Conservation (phyloP, 176 grass and related monocot species). For the Thinopyrum elongatum region DNA sequence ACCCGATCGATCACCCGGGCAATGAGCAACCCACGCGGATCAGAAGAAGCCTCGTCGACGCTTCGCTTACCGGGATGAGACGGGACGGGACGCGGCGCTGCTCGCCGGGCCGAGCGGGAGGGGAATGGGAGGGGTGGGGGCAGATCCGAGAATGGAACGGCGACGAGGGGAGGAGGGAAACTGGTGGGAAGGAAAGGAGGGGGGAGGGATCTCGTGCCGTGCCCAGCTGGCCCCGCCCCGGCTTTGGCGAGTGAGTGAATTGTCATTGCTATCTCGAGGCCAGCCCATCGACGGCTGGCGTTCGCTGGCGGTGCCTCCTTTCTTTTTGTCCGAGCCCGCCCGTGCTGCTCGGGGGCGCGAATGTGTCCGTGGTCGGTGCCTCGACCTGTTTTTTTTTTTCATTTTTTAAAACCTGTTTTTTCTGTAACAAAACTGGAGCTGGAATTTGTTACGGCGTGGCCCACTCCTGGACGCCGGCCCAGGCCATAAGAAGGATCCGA, state of each 20-base stretch:
- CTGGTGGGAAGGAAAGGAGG: background rate
- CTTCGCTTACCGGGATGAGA: background rate
- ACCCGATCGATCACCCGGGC: background rate
- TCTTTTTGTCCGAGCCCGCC: background rate
- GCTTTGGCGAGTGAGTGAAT: constrained; percentile 13
- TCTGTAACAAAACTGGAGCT: too few species aligned
- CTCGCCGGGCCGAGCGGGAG: constrained; percentile 27
- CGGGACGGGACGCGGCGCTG: background rate
- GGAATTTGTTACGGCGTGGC: too few species aligned
- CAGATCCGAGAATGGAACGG: background rate
- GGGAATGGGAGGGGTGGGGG: constrained; percentile 15
- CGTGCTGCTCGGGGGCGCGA: background rate
- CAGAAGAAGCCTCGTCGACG: background rate
- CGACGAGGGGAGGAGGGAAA: constrained; percentile 4
- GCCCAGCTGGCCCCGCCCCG: constrained; percentile 39
- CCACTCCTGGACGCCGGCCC: too few species aligned
- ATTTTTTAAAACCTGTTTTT: too few species aligned
- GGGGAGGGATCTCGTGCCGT: background rate
- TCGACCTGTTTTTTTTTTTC: background rate
- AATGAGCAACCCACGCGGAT: background rate
- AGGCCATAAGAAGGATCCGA: too few species aligned
- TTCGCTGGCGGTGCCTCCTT: background rate
- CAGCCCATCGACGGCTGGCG: constrained; percentile 41
- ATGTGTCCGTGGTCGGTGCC: background rate
- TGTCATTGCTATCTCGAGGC: background rate